phyloP scores from a whole-genome alignment of 2,329 filamentous ascomycete genomes.

The Xylaria sp. region DNA sequence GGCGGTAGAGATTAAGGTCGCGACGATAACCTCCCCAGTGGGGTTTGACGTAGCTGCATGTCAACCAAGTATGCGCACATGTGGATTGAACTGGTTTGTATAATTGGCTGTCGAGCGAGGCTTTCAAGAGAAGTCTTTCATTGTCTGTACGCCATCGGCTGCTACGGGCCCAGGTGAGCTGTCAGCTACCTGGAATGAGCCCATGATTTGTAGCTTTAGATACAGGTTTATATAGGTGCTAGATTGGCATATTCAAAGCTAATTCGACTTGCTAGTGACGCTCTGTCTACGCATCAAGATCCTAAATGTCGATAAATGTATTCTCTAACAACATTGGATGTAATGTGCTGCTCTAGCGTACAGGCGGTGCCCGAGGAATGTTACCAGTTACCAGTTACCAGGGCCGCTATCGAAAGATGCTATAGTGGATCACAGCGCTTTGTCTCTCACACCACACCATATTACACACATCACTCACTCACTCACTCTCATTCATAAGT shows the following conservation, averaged over 20 bases:
- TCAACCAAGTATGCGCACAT: slow-evolving; percentile 22
- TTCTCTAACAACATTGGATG: not conserved
- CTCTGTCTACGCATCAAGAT: not conserved
- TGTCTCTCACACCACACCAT: not conserved
- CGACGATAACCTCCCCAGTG: slow-evolving; percentile 6
- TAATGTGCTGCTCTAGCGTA: not conserved
- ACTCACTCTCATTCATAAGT: not conserved
- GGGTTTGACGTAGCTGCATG: slow-evolving; percentile 15
- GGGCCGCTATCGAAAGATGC: slow-evolving; percentile 41
- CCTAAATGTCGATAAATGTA: no score
- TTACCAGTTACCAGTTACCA: slow-evolving; percentile 19
- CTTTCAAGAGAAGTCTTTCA: not conserved
- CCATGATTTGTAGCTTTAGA: no score
- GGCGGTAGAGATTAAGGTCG: not conserved
- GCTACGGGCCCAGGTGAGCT: not conserved
- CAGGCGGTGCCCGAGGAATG: slow-evolving; percentile 27
- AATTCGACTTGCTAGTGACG: not conserved
- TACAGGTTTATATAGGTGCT: not conserved
- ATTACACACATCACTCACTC: not conserved
- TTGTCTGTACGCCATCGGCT: not conserved
- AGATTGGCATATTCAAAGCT: not conserved
- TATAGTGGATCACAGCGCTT: slow-evolving; percentile 33
- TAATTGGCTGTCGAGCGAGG: slow-evolving; percentile 25
- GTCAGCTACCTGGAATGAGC: not conserved
- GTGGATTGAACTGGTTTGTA: slow-evolving; percentile 22